phyloP scores from a whole-genome alignment of 83 land plant species.

The Picea mariana region DNA sequence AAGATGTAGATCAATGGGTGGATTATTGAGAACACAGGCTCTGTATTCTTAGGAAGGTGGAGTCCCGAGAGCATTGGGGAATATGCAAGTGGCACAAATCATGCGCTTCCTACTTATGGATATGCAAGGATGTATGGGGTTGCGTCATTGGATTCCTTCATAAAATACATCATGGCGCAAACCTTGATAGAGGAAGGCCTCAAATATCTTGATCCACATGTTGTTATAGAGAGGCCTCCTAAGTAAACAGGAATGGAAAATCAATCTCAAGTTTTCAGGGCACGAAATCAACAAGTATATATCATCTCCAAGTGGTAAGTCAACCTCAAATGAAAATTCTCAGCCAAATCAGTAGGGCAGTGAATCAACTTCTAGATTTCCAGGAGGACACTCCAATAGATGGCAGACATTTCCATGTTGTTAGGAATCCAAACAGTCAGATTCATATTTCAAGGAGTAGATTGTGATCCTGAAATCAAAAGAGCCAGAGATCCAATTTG shows the following conservation, averaged over 20 bases:
- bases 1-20: constrained; percentile 86
- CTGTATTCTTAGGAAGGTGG: constrained; percentile 63
- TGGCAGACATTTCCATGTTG: too few relatives aligned
- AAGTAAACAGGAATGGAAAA: not conserved
- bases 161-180: constrained; percentile 90
- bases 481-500: too few relatives aligned
- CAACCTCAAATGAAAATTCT: too few relatives aligned
- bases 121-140: constrained; percentile 98
- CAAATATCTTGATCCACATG: constrained; percentile 78
- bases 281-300: too few relatives aligned
- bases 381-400: too few relatives aligned
- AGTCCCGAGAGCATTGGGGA: constrained; percentile 99
- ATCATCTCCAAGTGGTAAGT: too few relatives aligned
- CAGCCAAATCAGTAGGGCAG: too few relatives aligned
- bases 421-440: too few relatives aligned
- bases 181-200: constrained; percentile 38
- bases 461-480: too few relatives aligned
- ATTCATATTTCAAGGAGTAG: too few relatives aligned
- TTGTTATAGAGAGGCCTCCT: constrained; percentile 33
- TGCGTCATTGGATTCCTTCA: constrained; percentile 87
- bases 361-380: too few relatives aligned
- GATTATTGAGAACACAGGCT: constrained; percentile 65
- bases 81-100: constrained; percentile 99
- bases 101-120: constrained; percentile 99
- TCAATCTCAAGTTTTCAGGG: too few relatives aligned